Conservation (phyloP, 768 basidiomycete genomes). For the Gymnopilus dilepis region DNA sequence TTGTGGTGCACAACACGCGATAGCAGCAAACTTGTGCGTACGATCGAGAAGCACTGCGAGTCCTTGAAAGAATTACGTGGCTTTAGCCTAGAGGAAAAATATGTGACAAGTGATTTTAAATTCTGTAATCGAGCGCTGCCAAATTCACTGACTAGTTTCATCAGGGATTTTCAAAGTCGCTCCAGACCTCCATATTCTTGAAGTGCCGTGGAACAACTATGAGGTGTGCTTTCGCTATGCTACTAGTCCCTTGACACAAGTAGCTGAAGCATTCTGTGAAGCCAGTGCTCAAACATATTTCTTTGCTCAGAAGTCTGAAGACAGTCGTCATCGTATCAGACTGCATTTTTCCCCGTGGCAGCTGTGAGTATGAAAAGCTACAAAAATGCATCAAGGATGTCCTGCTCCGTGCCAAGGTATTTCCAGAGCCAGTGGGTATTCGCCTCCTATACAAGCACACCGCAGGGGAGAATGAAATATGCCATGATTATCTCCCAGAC, state of each 20-base stretch:
- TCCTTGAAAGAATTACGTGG: constrained; percentile 34
- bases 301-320: constrained; percentile 9
- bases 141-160: neutral
- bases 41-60: constrained; percentile 26
- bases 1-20: constrained; percentile 30
- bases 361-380: neutral
- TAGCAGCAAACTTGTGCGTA: constrained; percentile 31
- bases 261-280: neutral
- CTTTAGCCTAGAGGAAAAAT: constrained; percentile 20
- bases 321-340: constrained; percentile 12
- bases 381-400: constrained; percentile 7
- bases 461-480: neutral
- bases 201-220: constrained; percentile 6
- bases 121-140: neutral
- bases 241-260: too few relatives aligned
- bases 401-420: constrained; percentile 1
- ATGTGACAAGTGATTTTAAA: constrained; percentile 25
- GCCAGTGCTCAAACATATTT: constrained; percentile 11
- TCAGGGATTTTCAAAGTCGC: constrained; percentile 22
- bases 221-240: neutral
- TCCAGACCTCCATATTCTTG: constrained; percentile 23
- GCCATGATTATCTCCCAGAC: neutral
- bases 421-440: neutral
- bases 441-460: neutral
- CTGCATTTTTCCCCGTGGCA: too few relatives aligned